These are phyloP conservation scores for Diplodia scrobiculata DNA, from an alignment of 2,329 filamentous ascomycete species.

Conservation along the genomic window DNA sequence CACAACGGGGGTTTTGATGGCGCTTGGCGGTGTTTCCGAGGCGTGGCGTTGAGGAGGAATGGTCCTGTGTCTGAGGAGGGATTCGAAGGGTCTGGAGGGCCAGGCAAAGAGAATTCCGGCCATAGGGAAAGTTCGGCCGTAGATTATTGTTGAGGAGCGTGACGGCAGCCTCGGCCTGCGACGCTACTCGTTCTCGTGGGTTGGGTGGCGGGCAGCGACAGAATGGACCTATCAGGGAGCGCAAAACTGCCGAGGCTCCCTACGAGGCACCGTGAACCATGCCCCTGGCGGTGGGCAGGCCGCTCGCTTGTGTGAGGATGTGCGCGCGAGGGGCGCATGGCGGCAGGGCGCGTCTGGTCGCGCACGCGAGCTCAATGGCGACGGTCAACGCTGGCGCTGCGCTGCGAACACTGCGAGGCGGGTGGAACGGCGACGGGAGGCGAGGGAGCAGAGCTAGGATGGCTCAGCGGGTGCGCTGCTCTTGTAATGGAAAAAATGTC, in stretches of 20 bases:
- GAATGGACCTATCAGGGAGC: slow-evolving; percentile 24
- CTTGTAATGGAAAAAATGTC: slow-evolving; percentile 14
- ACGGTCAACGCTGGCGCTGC: slow-evolving; percentile 11
- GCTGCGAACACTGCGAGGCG: slow-evolving; percentile 7
- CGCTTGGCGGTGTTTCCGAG: neutral
- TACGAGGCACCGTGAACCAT: slow-evolving; percentile 13
- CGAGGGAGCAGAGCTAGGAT: neutral
- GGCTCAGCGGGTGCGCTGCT: neutral
- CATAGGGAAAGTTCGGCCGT: slow-evolving; percentile 23
- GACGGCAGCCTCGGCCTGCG: slow-evolving; percentile 21
- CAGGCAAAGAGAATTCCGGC: neutral
- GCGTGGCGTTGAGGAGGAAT: neutral
- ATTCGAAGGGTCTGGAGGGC: neutral
- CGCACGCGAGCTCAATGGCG: slow-evolving; percentile 10
- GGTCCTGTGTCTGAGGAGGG: neutral
- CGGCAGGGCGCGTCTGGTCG: slow-evolving; percentile 7
- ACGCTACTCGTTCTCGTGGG: slow-evolving; percentile 10
- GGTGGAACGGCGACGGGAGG: neutral
- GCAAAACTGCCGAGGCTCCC: slow-evolving; percentile 19
- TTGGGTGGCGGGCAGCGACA: neutral
- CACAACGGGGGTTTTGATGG: neutral
- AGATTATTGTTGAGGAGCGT: slow-evolving; percentile 25
- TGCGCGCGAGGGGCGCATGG: slow-evolving; percentile 8
- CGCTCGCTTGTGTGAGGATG: slow-evolving; percentile 15
- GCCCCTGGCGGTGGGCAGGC: slow-evolving; percentile 7